Evolutionary conservation across 2,329 filamentous ascomycete genomes (phyloP), one percentile per base, ranked within the genome.

Genomic region (Neopestalotiopsis rosae): DNA sequence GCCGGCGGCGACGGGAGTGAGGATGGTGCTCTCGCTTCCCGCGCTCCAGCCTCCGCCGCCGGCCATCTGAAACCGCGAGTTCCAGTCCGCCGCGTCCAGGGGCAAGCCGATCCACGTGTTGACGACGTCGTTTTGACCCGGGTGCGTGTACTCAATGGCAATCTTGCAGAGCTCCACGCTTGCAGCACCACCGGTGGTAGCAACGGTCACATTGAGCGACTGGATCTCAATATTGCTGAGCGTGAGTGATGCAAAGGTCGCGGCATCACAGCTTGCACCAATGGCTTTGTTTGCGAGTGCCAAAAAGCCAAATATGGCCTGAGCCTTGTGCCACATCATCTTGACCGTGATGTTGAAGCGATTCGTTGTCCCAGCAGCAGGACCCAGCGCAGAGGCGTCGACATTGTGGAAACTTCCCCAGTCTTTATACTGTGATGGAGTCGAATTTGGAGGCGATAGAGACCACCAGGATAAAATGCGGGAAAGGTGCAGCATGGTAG

Each of bases 21-120:
- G n/a, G 49, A 66, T 66, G 17, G 45, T 66, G 17, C 45, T 66
- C 30, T 66, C 45, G 34, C 49, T 57, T 0, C 63, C 42, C 12
- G 63, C 20, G 3, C 7, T 56, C 63, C 49, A 66, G 32, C 63
- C 63, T 12, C 63, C 63, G 34, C 63, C 63, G 28, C 63, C 63
- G 63, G 2, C 63, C 42, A 66, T 66, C 28, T 66, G 63, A 30
- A 66, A 66, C 2, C 63, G 63, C 12, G 63, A 66, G n/a, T 66
- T 66, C 45, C 63, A 66, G 14, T 34, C 38, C n/a, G 45, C n/a
- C 4, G 63, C 17, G 28, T 66, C 63, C 42, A 57, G n/a, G 12
- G 45, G 49, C 9, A 66, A 45, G 3, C 63, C 63, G 28, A 66
- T 34, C 63, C 63, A 66, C 20, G 63, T 66, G 40, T 66, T 56